A percentile compares a stretch with the other conserved stretches of the same genome.
phyloP scores from a whole-genome alignment of 495 filamentous ascomycete species.

The Sordaria brevicollis region DNA sequence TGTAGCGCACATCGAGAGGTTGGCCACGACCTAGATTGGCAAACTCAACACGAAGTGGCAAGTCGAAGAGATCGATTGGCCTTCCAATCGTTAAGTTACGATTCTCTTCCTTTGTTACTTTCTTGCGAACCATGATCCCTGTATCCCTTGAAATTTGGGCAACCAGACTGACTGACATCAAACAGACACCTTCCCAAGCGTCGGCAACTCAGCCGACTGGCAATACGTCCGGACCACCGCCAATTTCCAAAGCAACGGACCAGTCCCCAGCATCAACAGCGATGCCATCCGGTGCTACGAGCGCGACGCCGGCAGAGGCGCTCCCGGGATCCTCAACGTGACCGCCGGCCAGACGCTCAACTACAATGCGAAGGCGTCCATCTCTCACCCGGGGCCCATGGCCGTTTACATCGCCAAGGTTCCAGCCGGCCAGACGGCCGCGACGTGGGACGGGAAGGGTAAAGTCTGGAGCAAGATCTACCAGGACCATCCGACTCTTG shows the following conservation, averaged over 20 bases:
- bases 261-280: constrained; percentile 39
- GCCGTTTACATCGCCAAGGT: constrained; percentile 46
- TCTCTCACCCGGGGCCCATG: constrained; percentile 42
- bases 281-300: constrained; percentile 42
- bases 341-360: constrained; percentile 32
- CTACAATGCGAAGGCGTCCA: constrained; percentile 35
- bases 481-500: constrained; percentile 31
- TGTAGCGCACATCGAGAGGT: neutral
- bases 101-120: too few relatives aligned
- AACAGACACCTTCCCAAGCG: constrained; percentile 21
- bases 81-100: too few relatives aligned
- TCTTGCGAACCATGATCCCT: neutral
- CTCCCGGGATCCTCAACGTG: constrained; percentile 29
- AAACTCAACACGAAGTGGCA: neutral
- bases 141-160: neutral
- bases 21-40: neutral
- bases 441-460: constrained; percentile 38
- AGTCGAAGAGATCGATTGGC: neutral
- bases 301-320: constrained; percentile 26
- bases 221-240: constrained; percentile 36
- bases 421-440: constrained; percentile 32
- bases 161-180: neutral
- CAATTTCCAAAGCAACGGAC: constrained; percentile 44
- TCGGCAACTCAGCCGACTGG: constrained; percentile 31
- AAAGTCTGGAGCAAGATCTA: constrained; percentile 45